A percentile compares a stretch with the other conserved stretches of the same genome.
Conservation (phyloP, 768 basidiomycete species). For the Pholiota conissans region DNA sequence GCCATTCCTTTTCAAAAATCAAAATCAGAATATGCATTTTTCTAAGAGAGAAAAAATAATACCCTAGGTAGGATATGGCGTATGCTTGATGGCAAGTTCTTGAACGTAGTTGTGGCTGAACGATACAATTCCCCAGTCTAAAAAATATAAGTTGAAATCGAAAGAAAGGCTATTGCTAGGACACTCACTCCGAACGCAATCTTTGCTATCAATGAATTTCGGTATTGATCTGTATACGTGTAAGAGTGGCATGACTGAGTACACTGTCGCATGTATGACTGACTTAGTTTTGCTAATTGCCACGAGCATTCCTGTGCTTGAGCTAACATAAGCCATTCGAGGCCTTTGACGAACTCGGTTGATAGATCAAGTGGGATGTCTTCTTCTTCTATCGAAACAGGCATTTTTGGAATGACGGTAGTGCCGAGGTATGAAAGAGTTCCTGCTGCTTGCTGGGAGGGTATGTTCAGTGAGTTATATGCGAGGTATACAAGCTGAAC, state of each 20-base stretch:
- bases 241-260: neutral
- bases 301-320: constrained; percentile 98
- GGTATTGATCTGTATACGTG: constrained; percentile 52
- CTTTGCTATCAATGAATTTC: constrained; percentile 82
- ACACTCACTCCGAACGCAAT: constrained; percentile 66
- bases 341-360: constrained; percentile 51
- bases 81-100: constrained; percentile 42
- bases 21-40: constrained; percentile 5
- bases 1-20: constrained; percentile 60
- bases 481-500: neutral
- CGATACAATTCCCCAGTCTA: constrained; percentile 69
- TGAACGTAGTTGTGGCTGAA: constrained; percentile 42
- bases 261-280: too few relatives aligned
- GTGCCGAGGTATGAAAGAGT: constrained; percentile 60
- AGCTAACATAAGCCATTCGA: constrained; percentile 82
- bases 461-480: constrained; percentile 8
- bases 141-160: constrained; percentile 4
- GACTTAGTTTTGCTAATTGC: constrained; percentile 88
- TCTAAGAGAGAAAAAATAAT: constrained; percentile 20
- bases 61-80: constrained; percentile 57
- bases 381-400: constrained; percentile 46
- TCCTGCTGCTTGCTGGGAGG: constrained; percentile 64
- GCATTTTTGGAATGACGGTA: constrained; percentile 53
- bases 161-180: neutral
- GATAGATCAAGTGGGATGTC: constrained; percentile 70